Conservation (phyloP, 352 stramenopile genomes). For the Pythium coloratum region DNA sequence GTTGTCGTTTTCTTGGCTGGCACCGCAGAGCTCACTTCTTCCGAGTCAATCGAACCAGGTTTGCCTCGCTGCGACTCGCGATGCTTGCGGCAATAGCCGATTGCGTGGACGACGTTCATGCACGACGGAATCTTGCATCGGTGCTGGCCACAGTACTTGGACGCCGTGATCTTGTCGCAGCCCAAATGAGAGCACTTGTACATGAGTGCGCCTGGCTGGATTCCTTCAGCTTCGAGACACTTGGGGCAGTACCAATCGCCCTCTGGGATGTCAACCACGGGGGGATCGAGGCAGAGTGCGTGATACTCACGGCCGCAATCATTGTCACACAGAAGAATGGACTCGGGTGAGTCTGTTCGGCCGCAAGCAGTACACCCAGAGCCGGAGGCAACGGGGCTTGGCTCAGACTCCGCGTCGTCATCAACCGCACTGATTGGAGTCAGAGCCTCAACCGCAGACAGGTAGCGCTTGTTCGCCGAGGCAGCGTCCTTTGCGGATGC, state of each 20-base stretch:
- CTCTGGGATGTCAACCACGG: slow-evolving; percentile 45
- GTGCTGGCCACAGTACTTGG: slow-evolving; percentile 40
- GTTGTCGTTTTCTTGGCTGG: neutral
- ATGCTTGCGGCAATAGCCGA: slow-evolving; percentile 33
- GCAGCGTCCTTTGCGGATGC: neutral
- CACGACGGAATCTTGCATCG: slow-evolving; percentile 34
- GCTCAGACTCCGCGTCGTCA: neutral
- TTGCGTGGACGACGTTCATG: slow-evolving; percentile 30
- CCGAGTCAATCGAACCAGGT: neutral
- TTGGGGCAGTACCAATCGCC: slow-evolving; percentile 52
- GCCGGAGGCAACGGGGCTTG: neutral
- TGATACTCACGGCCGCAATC: slow-evolving; percentile 56
- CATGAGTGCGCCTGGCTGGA: slow-evolving; percentile 25
- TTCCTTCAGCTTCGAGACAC: slow-evolving; percentile 30
- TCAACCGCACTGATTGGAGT: neutral
- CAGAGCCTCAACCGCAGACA: neutral
- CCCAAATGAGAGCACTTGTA: slow-evolving; percentile 36
- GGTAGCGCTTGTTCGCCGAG: neutral
- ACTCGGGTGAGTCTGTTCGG: slow-evolving; percentile 42
- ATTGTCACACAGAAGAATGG: slow-evolving; percentile 54
- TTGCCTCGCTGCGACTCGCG: neutral
- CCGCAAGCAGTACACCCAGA: slow-evolving; percentile 32
- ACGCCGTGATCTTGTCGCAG: slow-evolving; percentile 43
- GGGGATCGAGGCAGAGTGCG: slow-evolving; percentile 45
- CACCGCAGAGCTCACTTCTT: neutral